Evolutionary conservation across 441 rosid species (phyloP).

Genomic region (Croton setiger): DNA sequence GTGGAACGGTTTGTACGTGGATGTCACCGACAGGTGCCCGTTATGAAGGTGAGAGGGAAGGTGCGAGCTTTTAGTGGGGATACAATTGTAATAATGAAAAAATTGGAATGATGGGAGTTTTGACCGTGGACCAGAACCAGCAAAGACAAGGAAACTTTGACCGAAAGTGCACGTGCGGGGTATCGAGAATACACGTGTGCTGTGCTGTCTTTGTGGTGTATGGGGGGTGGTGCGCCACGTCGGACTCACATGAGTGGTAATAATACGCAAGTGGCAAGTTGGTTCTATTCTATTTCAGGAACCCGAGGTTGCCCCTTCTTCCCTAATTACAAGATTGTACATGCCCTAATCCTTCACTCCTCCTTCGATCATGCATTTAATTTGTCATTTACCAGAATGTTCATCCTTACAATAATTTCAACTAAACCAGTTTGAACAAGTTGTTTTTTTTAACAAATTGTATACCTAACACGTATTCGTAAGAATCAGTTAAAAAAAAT

Average conservation of each 20-base stretch:
- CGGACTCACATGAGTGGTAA: conserved; percentile 38
- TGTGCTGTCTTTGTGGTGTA: conserved; percentile 34
- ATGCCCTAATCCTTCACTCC: not conserved
- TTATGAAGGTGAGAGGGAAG: conserved; percentile 15
- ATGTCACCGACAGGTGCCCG: conserved; percentile 30
- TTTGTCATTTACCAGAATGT: not conserved
- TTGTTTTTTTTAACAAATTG: too few species aligned
- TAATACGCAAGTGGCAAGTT: conserved; percentile 27
- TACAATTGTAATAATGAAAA: not conserved
- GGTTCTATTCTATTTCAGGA: not conserved
- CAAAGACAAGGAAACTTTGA: conserved; percentile 35
- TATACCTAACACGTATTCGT: too few species aligned
- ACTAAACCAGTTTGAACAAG: not conserved
- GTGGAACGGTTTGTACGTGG: conserved; percentile 7
- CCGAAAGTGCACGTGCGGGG: conserved; percentile 41
- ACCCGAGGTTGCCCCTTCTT: not conserved
- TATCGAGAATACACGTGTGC: conserved; percentile 36
- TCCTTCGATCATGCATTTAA: not conserved
- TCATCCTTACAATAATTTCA: not conserved
- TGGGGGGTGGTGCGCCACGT: conserved; percentile 35
- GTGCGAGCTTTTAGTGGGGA: not conserved
- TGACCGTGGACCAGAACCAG: conserved; percentile 42
- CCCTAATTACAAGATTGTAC: not conserved
- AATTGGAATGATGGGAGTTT: conserved; percentile 10
- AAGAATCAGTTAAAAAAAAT: too few species aligned